Conservation (phyloP, 1,284 basidiomycete genomes). For the Leccinum subrobustum region DNA sequence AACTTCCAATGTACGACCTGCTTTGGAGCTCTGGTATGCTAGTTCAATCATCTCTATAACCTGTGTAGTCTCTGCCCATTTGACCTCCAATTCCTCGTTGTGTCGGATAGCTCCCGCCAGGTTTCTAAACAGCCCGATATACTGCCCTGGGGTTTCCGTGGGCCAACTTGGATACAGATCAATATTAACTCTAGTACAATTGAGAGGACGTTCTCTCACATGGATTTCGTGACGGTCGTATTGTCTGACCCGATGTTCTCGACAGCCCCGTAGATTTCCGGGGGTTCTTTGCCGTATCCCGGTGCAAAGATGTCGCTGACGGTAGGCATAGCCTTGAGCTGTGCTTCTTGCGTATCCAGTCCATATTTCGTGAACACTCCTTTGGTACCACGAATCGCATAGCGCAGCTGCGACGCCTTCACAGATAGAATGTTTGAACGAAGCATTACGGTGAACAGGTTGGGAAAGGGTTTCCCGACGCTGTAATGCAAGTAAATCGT, state of each 20-base stretch:
- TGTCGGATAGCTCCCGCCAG: constrained; percentile 60
- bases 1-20: constrained; percentile 51
- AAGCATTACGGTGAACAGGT: constrained; percentile 67
- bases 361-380: constrained; percentile 78
- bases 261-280: constrained; percentile 56
- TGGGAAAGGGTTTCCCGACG: constrained; percentile 39
- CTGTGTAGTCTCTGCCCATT: constrained; percentile 66
- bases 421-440: constrained; percentile 71
- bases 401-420: constrained; percentile 65
- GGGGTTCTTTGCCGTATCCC: constrained; percentile 57
- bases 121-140: constrained; percentile 63
- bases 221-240: constrained; percentile 44
- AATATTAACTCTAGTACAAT: constrained; percentile 5
- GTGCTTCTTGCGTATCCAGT: constrained; percentile 77
- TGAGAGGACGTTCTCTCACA: constrained; percentile 36
- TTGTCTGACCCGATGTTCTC: constrained; percentile 53
- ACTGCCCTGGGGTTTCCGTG: constrained; percentile 58
- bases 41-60: constrained; percentile 77
- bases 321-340: constrained; percentile 53
- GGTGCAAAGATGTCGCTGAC: constrained; percentile 47
- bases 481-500: constrained; percentile 67
- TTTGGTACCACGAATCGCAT: constrained; percentile 63
- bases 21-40: constrained; percentile 60
- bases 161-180: constrained; percentile 51
- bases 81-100: constrained; percentile 54